Percentiles rank a stretch among this genome's conserved stretches.
Conservation (phyloP, 2,329 filamentous ascomycete genomes). For the Colletotrichum viniferum region DNA sequence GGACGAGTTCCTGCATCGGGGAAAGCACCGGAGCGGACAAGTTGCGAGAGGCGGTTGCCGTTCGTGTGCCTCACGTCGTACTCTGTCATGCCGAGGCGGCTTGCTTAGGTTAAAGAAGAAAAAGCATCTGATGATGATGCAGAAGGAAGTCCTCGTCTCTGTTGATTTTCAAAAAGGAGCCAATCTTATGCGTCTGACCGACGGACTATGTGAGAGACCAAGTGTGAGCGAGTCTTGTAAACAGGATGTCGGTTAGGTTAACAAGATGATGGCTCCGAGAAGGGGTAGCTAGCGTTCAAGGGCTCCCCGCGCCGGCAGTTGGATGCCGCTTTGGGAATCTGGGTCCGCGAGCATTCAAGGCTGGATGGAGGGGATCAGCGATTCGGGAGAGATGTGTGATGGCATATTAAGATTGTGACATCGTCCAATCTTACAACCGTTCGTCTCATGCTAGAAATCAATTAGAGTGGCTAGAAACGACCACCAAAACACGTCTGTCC, state of each 20-base stretch:
- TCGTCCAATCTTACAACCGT: not conserved
- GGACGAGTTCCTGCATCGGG: constrained; percentile 11
- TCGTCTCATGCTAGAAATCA: not conserved
- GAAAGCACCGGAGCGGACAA: not conserved
- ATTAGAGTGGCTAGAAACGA: not conserved
- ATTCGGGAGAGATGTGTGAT: not conserved
- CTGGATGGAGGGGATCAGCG: not conserved
- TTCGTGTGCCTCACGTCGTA: not conserved
- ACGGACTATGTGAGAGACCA: not conserved
- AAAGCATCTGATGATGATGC: not conserved
- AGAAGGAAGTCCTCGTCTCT: not conserved
- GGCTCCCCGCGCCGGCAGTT: not conserved
- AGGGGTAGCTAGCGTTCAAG: not conserved
- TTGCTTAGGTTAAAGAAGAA: not conserved
- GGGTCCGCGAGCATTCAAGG: not conserved
- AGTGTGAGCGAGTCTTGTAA: not conserved
- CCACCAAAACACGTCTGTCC: not conserved
- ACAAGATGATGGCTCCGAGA: not conserved
- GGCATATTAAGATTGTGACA: not conserved
- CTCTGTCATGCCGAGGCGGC: not conserved
- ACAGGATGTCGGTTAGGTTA: not conserved
- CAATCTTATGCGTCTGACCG: not conserved
- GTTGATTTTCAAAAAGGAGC: not conserved
- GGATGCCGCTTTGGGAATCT: not conserved
- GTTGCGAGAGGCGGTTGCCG: not conserved